Evolutionary conservation across 306 rosid genomes (phyloP), one percentile per base, ranked within the genome.

Genomic region (Vigna trinervia): DNA sequence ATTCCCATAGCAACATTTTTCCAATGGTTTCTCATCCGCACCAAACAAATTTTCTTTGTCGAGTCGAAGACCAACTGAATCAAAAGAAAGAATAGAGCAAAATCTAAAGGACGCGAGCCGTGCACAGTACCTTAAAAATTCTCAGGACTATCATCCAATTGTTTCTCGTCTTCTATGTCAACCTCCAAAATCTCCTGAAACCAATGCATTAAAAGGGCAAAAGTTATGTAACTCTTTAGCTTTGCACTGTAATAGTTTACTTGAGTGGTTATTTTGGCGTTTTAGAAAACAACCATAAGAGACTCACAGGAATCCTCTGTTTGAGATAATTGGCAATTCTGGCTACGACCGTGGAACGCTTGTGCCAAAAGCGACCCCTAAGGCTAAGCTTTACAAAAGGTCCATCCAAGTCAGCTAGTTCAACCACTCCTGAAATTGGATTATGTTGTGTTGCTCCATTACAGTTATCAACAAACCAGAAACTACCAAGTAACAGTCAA

Each of bases 321-420:
- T 87, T 95, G 56, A 95, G 83, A 78, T 90, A 95, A 74, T 95
- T 95, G 30, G 79, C 96, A 1, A 92, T 57, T 64, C 98, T 87
- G 51, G 98, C 97, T 0, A 92, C 54, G 41, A 92, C 96, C 0
- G 72, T 80, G 67, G 95, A 88, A 19, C 98, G 92, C 69, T 84
- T 73, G 86, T 95, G 97, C 98, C 98, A 95, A 87, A 95, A 95
- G 34, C 97, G 89, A 70, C 98, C 98, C 80, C 73, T 92, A 13
- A 95, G 90, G 73, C 96, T 87, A 75, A 95, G 90, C 80, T 84
- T 95, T 76, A 95, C 97, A 64, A 88, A 88, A 48, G 98, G 98
- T 48, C 97, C 97, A 67, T 95, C 96, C 38, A 95, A 62, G 56
- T 95, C 98, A 2, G 85, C 93, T 36, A 95, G 81, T 46, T 95